phyloP scores from a whole-genome alignment of 1,284 basidiomycete species.

The Filobasidium uniguttulatum region DNA sequence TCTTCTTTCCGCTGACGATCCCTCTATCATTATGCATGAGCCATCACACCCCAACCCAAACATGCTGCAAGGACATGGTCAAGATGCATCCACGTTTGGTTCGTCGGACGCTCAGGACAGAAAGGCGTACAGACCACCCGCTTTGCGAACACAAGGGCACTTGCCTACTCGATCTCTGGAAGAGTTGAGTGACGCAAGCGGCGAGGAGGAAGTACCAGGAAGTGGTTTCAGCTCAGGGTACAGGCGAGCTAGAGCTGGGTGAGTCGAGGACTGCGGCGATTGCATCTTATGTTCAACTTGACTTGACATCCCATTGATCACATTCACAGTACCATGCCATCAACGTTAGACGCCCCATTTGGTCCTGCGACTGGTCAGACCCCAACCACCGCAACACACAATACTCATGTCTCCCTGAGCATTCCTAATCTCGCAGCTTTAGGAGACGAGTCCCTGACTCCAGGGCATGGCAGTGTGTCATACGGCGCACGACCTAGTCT shows the following conservation, averaged over 20 bases:
- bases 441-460: not conserved
- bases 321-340: conserved; percentile 29
- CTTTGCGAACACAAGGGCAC: not conserved
- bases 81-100: too few relatives aligned
- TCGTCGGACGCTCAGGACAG: not conserved
- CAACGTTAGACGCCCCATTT: conserved; percentile 27
- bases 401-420: not conserved
- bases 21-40: too few relatives aligned
- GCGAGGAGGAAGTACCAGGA: not conserved
- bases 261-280: conserved; percentile 22
- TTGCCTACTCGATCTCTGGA: not conserved
- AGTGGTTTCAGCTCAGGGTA: conserved; percentile 16
- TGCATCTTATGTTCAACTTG: not conserved
- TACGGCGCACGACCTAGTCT: conserved; percentile 50
- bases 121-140: not conserved
- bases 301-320: too few relatives aligned
- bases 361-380: conserved; percentile 12
- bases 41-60: too few relatives aligned
- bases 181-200: conserved; percentile 1
- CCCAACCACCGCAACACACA: conserved; percentile 12
- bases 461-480: too few relatives aligned
- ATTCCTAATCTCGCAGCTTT: not conserved
- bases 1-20: too few relatives aligned
- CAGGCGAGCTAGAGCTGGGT: conserved; percentile 35
- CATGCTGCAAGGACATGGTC: too few relatives aligned